Base-by-base conservation (phyloP, 306 rosid species). In the Fagus crenata region DNA sequence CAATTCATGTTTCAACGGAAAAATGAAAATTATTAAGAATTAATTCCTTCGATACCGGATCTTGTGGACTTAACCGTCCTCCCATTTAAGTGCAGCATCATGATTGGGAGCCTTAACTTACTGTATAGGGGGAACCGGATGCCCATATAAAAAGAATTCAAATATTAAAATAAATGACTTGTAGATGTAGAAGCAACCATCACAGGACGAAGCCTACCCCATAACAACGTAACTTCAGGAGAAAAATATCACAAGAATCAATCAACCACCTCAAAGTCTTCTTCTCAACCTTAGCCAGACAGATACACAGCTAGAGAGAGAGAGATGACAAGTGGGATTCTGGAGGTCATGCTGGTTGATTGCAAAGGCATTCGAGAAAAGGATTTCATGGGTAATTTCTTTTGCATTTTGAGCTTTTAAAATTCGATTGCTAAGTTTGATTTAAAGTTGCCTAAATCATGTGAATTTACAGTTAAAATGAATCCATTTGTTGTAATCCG, bases 391-490 rank as follows among this genome's bases (percentile, higher is more conserved):
- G 65, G 65, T 59, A 59, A 59, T 9, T 3, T 59, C 28, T 2
- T 9, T 59, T 59, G 12, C 17, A 7, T 28, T 28, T 7, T 1
- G 13, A 0, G 7, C 13, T 31, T 31, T 28, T 9, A 2, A 2
- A 4, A 4, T 28, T 3, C 28, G 28, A 31, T 59, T 59, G 4
- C 1, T 32, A 7, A 59, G 6, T 31, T 59, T n/a, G 11, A 56
- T 7, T 56, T 28, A 7, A n/a, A 22, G 14, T 7, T 22, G 14
- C 13, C 51, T 46, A 46, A 46, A 11, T 2, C 13, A 46, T 46
- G 13, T 1, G 13, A 7, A 31, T 31, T 28, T 78, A 49, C 77
- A 78, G 58, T 36, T 53, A 72, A 78, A 71, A 78, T 78, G 73
- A 60, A 72, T 59, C 41, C 72, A 0, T 78, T 13, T 28, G 68